phyloP scores from a whole-genome alignment of 306 rosid species.

The Vicia villosa region DNA sequence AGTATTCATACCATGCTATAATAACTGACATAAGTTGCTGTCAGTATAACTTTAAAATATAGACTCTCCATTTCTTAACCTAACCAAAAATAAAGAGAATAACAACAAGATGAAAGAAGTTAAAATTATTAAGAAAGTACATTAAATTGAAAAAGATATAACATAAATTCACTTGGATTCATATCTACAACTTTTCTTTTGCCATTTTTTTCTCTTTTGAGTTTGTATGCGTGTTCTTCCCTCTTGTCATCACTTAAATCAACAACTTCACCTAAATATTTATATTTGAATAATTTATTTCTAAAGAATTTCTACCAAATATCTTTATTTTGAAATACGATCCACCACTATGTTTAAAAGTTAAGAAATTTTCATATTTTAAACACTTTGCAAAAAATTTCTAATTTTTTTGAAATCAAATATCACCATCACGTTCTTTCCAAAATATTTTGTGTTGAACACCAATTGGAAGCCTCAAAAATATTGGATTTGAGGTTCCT shows the following conservation, averaged over 20 bases:
- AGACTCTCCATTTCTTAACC: too few relatives aligned
- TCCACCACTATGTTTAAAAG: background rate
- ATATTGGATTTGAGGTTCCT: background rate
- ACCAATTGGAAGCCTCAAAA: background rate
- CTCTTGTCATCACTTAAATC: background rate
- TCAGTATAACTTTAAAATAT: background rate
- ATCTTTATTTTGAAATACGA: background rate
- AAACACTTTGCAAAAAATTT: background rate
- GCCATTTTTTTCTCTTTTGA: background rate
- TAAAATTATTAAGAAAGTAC: too few relatives aligned
- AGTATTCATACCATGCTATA: background rate
- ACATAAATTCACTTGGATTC: too few relatives aligned
- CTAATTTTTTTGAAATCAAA: background rate
- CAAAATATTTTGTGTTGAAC: background rate
- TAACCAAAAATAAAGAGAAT: too few relatives aligned
- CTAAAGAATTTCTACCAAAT: background rate
- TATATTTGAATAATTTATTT: background rate
- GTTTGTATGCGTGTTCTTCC: background rate
- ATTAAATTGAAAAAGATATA: too few relatives aligned
- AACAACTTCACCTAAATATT: background rate
- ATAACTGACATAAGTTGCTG: background rate
- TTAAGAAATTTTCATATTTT: background rate
- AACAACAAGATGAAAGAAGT: too few relatives aligned
- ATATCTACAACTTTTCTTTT: background rate
- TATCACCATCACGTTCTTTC: background rate